phyloP scores from a whole-genome alignment of 352 stramenopile genomes.

The Thalassiosira exigua region DNA sequence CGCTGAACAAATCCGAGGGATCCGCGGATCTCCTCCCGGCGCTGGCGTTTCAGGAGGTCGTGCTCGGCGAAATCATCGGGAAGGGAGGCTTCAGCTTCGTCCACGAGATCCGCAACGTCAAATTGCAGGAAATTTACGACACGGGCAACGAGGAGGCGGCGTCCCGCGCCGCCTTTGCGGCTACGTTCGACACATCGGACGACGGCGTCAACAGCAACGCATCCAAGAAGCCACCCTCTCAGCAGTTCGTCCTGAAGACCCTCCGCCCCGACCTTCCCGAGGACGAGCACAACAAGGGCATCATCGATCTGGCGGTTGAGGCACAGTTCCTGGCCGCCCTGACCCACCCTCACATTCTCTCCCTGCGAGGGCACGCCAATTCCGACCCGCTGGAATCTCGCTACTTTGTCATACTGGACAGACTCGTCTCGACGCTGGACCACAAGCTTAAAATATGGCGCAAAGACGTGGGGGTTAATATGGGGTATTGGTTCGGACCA shows the following conservation, averaged over 20 bases:
- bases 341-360: constrained; percentile 77
- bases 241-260: constrained; percentile 79
- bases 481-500: constrained; percentile 63
- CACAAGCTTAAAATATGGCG: constrained; percentile 76
- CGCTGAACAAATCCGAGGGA: constrained; percentile 6
- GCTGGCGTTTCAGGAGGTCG: constrained; percentile 66
- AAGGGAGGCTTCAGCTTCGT: constrained; percentile 81
- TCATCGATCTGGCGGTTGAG: constrained; percentile 82
- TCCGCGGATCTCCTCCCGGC: constrained; percentile 16
- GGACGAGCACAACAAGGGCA: constrained; percentile 81
- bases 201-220: constrained; percentile 8
- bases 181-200: constrained; percentile 5
- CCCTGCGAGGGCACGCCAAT: constrained; percentile 71
- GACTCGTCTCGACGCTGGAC: constrained; percentile 74
- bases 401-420: constrained; percentile 83
- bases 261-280: constrained; percentile 76
- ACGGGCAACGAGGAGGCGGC: constrained; percentile 60
- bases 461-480: constrained; percentile 65
- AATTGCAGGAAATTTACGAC: constrained; percentile 78
- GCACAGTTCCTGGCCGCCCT: constrained; percentile 72
- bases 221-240: neutral
- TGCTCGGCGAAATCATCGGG: constrained; percentile 69
- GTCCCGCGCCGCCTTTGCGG: constrained; percentile 57
- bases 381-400: constrained; percentile 75
- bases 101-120: constrained; percentile 68